Base-by-base conservation (phyloP, 1,139 yeast genomes). In the Scheffersomyces titani region DNA sequence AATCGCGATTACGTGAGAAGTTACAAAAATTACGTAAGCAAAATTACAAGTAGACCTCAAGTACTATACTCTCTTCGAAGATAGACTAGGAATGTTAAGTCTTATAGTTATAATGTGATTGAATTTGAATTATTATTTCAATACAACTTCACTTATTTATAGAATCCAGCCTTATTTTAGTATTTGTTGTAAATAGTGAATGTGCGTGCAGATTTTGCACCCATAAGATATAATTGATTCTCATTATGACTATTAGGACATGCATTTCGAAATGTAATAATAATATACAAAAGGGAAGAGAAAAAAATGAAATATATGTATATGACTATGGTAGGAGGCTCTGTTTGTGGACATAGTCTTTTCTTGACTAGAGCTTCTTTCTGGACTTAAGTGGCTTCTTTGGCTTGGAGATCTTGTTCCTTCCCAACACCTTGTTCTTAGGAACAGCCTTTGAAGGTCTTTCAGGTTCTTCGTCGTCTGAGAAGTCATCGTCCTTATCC, bases 331-430 rank as follows among this genome's bases (percentile, higher is more conserved):
- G 16, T 11, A 30, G 40, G 13, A 30, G 13, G 2, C 40, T 30
- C 40, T 30, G 40, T 30, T 30, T 9, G 3, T 30, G 13, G 40
- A 30, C 40, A 3, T 6, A 9, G 5, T 11, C 40, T 30, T 30
- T 11, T 4, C 40, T 11, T 13, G 9, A 46, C 59, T 70, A 84
- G 62, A 85, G 77, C 80, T 85, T 86, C 80, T 82, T 85, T 65
- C 81, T 81, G 24, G 88, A 82, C 71, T 83, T 84, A 64, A 84
- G 83, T 64, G 82, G 84, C 61, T 76, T 81, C 66, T 77, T 75
- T 22, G 83, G 82, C 66, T 78, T 78, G 18, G 72, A 60, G 20
- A 78, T 66, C 57, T 65, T 73, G 19, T 73, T 59, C 53, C 64
- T 66, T 30, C 57, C 59, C n/a, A 59, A 61, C 30, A 56, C 59